Evolutionary conservation across 148 eudicot species (phyloP).

Genomic region (Fagopyrum tataricum): DNA sequence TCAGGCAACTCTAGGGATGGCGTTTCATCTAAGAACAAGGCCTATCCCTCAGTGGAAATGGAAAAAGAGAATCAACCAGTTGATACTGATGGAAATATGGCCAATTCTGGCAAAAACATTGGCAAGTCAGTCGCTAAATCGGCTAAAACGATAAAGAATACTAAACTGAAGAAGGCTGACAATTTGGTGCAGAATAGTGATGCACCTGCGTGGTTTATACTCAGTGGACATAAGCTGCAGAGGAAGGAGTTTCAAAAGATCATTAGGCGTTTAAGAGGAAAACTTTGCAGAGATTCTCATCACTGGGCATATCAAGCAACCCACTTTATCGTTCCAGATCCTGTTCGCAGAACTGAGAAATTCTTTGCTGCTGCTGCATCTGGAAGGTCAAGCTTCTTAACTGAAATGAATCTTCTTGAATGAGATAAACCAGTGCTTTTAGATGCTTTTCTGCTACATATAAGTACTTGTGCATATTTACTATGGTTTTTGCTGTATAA

Average conservation of each 20-base stretch:
- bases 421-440: background rate
- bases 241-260: conserved; percentile 84
- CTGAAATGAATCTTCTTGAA: background rate
- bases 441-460: background rate
- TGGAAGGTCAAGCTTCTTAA: conserved; percentile 53
- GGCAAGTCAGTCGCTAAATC: conserved; percentile 25
- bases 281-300: conserved; percentile 86
- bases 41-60: conserved; percentile 17
- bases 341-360: conserved; percentile 85
- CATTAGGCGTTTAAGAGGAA: conserved; percentile 71
- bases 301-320: conserved; percentile 98
- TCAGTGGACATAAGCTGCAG: conserved; percentile 86
- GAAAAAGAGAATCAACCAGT: conserved; percentile 46
- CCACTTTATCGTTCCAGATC: conserved; percentile 84
- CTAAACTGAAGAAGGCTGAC: conserved; percentile 16
- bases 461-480: background rate
- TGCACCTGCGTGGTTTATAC: conserved; percentile 49
- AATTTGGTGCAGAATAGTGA: background rate
- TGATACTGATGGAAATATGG: conserved; percentile 22
- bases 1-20: background rate
- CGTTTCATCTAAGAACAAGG: background rate
- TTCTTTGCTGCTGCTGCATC: conserved; percentile 98
- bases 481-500: background rate
- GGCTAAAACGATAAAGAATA: conserved; percentile 17
- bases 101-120: conserved; percentile 18